These are phyloP conservation scores for Trypanosoma avium DNA, from an alignment of 208 protist species.

Conservation along the genomic window DNA sequence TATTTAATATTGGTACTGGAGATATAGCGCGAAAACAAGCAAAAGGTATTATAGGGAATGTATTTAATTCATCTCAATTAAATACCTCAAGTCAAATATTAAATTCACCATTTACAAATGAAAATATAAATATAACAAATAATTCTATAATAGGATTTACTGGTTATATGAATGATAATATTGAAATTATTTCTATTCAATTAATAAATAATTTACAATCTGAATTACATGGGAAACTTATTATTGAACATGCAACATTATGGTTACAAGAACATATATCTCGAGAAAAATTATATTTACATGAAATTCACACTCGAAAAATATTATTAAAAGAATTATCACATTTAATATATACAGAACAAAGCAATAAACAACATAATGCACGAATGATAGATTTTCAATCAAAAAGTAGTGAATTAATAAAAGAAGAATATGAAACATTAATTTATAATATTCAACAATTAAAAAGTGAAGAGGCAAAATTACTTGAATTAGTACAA, in stretches of 20 bases:
- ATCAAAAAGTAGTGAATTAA: background rate
- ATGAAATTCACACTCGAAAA: conserved; percentile 11
- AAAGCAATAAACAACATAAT: background rate
- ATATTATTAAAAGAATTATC: background rate
- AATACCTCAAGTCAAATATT: too few relatives aligned
- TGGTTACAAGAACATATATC: conserved; percentile 7
- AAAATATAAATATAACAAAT: too few relatives aligned
- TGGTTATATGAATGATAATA: background rate
- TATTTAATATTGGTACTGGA: too few relatives aligned
- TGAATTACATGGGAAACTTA: conserved; percentile 9
- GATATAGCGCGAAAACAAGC: background rate
- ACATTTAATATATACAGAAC: background rate
- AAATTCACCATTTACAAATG: too few relatives aligned
- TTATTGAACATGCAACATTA: conserved; percentile 5
- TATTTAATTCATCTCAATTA: too few relatives aligned
- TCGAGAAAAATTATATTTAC: background rate
- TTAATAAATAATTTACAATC: conserved; percentile 1
- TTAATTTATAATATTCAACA: background rate
- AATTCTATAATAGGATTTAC: background rate
- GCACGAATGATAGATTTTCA: background rate
- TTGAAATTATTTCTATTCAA: background rate
- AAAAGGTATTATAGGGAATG: background rate
- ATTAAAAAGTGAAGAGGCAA: conserved; percentile 5
- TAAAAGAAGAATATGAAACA: conserved; percentile 3
- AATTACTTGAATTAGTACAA: background rate